Evolutionary conservation across 2,329 filamentous ascomycete species (phyloP).

Genomic region (Ustulina deusta): DNA sequence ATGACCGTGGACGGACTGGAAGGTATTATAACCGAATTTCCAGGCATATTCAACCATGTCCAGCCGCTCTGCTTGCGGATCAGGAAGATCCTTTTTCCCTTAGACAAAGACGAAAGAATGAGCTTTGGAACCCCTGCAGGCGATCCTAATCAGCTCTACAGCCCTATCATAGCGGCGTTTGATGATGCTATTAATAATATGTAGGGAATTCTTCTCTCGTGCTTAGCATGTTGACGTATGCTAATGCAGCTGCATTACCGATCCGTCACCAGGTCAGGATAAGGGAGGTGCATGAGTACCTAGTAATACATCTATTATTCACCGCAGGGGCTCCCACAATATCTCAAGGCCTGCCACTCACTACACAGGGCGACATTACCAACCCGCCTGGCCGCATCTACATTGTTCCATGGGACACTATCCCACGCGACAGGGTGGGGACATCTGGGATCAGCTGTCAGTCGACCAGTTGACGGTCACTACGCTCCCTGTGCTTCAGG

Average conservation of each 20-base stretch:
- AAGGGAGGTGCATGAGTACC: background rate
- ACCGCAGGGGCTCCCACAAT: no score
- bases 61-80: background rate
- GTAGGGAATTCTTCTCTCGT: background rate
- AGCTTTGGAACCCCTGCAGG: background rate
- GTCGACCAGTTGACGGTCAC: no score
- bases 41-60: background rate
- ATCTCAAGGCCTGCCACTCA: no score
- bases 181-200: background rate
- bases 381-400: no score
- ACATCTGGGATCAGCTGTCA: no score
- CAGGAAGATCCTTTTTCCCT: background rate
- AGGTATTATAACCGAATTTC: background rate
- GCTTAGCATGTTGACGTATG: no score
- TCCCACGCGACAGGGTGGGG: no score
- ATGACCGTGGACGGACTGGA: background rate
- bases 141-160: background rate
- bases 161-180: background rate
- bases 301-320: background rate
- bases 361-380: no score
- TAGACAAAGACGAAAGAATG: background rate
- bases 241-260: background rate
- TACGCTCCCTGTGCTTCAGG: no score
- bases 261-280: background rate
- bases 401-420: no score